Conservation (phyloP, 2,329 filamentous ascomycete species). For the Fusarium pseudonygamai region DNA sequence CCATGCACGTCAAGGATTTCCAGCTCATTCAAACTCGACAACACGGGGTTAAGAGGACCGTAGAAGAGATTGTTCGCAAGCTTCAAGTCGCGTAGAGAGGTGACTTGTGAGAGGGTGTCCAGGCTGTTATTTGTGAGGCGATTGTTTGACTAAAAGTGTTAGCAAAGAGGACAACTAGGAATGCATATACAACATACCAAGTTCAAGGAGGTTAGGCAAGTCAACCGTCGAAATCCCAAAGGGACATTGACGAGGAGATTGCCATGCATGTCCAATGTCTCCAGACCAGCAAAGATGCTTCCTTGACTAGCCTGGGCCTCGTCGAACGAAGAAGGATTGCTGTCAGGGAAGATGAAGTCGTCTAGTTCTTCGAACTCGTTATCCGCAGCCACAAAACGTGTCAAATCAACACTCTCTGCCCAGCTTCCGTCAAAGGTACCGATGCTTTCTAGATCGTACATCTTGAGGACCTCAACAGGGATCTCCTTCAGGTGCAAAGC, state of each 20-base stretch:
- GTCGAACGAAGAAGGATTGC: conserved; percentile 63
- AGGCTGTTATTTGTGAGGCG: conserved; percentile 77
- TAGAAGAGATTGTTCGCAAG: conserved; percentile 80
- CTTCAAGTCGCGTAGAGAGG: conserved; percentile 79
- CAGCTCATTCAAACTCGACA: conserved; percentile 72
- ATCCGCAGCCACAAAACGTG: conserved; percentile 84
- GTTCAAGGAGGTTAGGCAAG: conserved; percentile 82
- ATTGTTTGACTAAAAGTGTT: conserved; percentile 74
- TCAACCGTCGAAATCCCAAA: conserved; percentile 76
- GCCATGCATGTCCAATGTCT: conserved; percentile 85
- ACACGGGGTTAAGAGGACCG: conserved; percentile 71
- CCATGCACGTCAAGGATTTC: conserved; percentile 84
- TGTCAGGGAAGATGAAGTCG: conserved; percentile 82
- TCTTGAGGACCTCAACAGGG: conserved; percentile 83
- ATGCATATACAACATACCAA: conserved; percentile 63
- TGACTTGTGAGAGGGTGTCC: conserved; percentile 77
- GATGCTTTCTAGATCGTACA: conserved; percentile 84
- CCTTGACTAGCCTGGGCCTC: conserved; percentile 73
- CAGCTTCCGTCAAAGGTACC: conserved; percentile 74
- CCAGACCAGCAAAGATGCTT: conserved; percentile 83
- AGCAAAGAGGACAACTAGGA: conserved; percentile 14
- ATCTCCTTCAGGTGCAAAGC: conserved; percentile 83
- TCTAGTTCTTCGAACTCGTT: conserved; percentile 83
- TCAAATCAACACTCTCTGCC: conserved; percentile 92
- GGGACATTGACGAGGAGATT: conserved; percentile 81